phyloP scores from a whole-genome alignment of 495 filamentous ascomycete genomes.

The Staphylotrichum tortipilum region DNA sequence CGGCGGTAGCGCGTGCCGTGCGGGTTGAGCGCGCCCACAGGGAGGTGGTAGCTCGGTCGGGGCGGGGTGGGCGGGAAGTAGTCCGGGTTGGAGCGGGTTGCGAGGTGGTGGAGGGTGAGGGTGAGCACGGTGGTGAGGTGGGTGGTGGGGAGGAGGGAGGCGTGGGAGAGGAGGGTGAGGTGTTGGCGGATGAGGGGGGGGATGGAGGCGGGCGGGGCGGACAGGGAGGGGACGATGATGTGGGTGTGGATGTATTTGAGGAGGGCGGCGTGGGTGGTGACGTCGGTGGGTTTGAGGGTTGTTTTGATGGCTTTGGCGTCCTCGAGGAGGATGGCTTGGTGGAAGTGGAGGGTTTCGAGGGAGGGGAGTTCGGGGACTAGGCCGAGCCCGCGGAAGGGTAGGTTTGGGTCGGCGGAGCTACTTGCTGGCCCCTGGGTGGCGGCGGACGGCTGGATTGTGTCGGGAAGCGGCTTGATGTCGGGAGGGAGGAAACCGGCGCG shows the following conservation, averaged over 20 bases:
- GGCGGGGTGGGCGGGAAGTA: background rate
- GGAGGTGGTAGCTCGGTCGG: background rate
- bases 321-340: slow-evolving; percentile 15
- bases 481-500: slow-evolving; percentile 14
- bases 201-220: background rate
- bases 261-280: slow-evolving; percentile 8
- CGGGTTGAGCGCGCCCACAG: background rate
- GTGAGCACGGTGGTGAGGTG: background rate
- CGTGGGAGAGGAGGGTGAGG: background rate
- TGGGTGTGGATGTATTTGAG: slow-evolving; percentile 10
- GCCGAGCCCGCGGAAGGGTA: background rate
- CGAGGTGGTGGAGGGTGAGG: background rate
- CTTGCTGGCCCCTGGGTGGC: background rate
- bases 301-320: slow-evolving; percentile 9
- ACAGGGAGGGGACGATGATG: background rate
- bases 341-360: slow-evolving; percentile 13
- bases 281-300: background rate
- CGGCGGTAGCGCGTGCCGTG: background rate
- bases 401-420: background rate
- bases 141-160: slow-evolving; percentile 1
- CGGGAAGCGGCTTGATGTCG: slow-evolving; percentile 13
- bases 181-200: background rate
- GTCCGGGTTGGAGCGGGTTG: background rate
- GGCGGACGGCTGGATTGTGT: background rate
- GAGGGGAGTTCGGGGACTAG: slow-evolving; percentile 17